phyloP scores from a whole-genome alignment of 192 early-diverging fungal species.

The Coemansia sp. region DNA sequence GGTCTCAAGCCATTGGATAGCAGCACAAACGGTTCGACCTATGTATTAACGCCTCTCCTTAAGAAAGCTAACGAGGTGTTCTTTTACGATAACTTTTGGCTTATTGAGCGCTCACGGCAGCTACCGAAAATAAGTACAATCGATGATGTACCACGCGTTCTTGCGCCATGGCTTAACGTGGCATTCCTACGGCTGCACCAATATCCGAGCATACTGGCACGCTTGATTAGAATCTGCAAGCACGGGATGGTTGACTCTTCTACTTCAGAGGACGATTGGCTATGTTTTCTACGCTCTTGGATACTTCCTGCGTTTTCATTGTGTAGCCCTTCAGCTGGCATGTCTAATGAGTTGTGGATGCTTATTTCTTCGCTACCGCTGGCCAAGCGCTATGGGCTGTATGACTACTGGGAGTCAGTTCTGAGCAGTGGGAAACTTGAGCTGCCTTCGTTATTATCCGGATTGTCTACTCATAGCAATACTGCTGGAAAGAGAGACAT shows the following conservation, averaged over 20 bases:
- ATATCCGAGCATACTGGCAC: constrained; percentile 24
- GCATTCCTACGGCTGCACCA: constrained; percentile 39
- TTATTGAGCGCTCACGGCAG: constrained; percentile 20
- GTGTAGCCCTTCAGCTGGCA: constrained; percentile 26
- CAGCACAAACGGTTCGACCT: not conserved
- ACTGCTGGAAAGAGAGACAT: not conserved
- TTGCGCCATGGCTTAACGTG: constrained; percentile 49
- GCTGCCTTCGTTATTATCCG: constrained; percentile 18
- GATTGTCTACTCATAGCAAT: not conserved
- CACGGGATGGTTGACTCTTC: constrained; percentile 23
- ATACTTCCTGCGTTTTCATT: constrained; percentile 49
- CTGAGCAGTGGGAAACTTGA: constrained; percentile 25
- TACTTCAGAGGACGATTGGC: constrained; percentile 13
- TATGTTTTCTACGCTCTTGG: constrained; percentile 45
- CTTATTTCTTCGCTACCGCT: constrained; percentile 33
- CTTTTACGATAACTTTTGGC: constrained; percentile 54
- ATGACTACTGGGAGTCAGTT: constrained; percentile 34
- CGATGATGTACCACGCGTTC: constrained; percentile 24
- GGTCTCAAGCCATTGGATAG: not conserved
- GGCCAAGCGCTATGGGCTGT: constrained; percentile 37
- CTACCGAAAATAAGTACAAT: constrained; percentile 21
- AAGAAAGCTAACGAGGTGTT: constrained; percentile 36
- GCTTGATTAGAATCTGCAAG: constrained; percentile 44
- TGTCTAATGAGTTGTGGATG: constrained; percentile 53
- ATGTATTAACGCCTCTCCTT: constrained; percentile 32